phyloP scores from a whole-genome alignment of 768 basidiomycete species.

The Suillus sp. region DNA sequence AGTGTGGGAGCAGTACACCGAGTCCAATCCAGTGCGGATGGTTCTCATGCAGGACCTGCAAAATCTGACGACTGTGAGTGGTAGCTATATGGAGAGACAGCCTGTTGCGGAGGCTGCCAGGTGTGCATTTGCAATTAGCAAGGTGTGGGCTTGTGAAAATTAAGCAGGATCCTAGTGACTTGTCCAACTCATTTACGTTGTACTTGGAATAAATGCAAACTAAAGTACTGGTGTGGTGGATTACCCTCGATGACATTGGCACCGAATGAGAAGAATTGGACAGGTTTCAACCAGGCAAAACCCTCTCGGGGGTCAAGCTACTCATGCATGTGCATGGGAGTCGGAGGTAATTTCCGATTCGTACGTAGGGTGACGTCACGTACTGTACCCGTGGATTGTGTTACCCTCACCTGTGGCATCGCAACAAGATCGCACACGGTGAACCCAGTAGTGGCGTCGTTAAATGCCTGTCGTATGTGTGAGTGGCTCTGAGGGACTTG shows the following conservation, averaged over 20 bases:
- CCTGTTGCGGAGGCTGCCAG: constrained; percentile 15
- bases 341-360: neutral
- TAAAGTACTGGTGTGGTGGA: neutral
- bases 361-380: neutral
- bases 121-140: constrained; percentile 2
- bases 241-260: too few species aligned
- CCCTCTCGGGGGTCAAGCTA: too few species aligned
- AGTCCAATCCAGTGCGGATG: constrained; percentile 38
- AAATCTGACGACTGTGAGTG: constrained; percentile 35
- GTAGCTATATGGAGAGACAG: constrained; percentile 45
- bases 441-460: too few species aligned
- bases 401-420: too few species aligned
- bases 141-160: neutral
- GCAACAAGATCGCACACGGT: too few species aligned
- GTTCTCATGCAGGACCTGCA: constrained; percentile 44
- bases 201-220: neutral
- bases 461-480: too few species aligned
- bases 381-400: neutral
- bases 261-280: neutral
- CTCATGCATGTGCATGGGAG: neutral
- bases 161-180: neutral
- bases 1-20: constrained; percentile 45
- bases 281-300: neutral
- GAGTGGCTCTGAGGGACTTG: too few species aligned
- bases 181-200: neutral